A percentile compares a stretch with the other conserved stretches of the same genome.
Evolutionary conservation across 2,329 filamentous ascomycete species (phyloP).

Genomic region (Spiromastix sp.): DNA sequence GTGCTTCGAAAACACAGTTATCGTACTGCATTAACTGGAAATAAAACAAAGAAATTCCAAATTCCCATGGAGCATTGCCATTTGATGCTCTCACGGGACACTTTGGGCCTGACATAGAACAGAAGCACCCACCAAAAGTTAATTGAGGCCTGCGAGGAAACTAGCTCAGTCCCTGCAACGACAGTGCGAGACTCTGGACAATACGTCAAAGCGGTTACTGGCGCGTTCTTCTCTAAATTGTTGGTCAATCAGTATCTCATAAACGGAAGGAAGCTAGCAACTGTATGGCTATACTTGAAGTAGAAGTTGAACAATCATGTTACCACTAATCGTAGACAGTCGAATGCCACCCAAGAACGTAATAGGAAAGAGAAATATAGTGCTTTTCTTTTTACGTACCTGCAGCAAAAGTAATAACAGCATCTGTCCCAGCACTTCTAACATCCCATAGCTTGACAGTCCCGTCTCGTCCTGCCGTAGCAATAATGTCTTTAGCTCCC

Average conservation of each 20-base stretch:
- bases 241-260: conserved; percentile 11
- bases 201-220: conserved; percentile 44
- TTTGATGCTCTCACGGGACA: too few relatives aligned
- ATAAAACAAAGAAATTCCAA: too few relatives aligned
- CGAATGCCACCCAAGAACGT: too few relatives aligned
- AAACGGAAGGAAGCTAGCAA: too few relatives aligned
- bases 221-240: conserved; percentile 35
- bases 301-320: too few relatives aligned
- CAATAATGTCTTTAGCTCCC: conserved; percentile 13
- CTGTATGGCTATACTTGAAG: too few relatives aligned
- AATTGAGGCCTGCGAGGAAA: conserved; percentile 31
- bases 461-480: conserved; percentile 26
- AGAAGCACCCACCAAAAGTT: conserved; percentile 34
- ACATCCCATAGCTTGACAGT: conserved; percentile 33
- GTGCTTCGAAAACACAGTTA: too few relatives aligned
- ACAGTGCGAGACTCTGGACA: conserved; percentile 36
- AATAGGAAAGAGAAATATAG: not conserved
- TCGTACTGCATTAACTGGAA: too few relatives aligned
- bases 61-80: too few relatives aligned
- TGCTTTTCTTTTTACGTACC: too few relatives aligned
- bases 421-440: conserved; percentile 19
- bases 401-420: conserved; percentile 25
- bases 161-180: conserved; percentile 47
- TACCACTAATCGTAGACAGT: too few relatives aligned
- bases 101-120: too few relatives aligned